Evolutionary conservation across 1,284 basidiomycete genomes (phyloP).

Genomic region (Cryptococcus sp.): DNA sequence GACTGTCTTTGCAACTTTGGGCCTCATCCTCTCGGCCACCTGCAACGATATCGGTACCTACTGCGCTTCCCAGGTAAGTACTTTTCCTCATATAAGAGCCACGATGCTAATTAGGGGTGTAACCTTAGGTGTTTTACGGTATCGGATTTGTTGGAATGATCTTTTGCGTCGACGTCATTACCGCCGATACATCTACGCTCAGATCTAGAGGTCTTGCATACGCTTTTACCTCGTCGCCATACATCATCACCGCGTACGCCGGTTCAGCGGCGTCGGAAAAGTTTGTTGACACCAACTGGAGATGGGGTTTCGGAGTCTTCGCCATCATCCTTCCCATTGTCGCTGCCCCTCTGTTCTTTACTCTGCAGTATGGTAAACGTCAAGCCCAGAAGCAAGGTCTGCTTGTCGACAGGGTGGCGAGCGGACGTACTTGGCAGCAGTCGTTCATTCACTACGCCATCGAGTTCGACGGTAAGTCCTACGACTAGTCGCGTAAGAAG

Average conservation of each 20-base stretch:
- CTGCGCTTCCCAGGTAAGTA: conserved; percentile 38
- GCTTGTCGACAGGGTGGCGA: conserved; percentile 12
- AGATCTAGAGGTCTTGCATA: conserved; percentile 52
- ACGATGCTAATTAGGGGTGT: background rate
- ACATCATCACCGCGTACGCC: conserved; percentile 52
- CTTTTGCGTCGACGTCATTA: conserved; percentile 52
- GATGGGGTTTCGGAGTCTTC: conserved; percentile 53
- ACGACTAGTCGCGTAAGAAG: background rate
- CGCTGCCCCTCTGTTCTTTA: conserved; percentile 29
- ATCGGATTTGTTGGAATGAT: conserved; percentile 51
- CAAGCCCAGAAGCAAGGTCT: conserved; percentile 28
- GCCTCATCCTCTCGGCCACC: conserved; percentile 42
- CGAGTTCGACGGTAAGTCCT: conserved; percentile 38
- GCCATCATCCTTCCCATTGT: conserved; percentile 51
- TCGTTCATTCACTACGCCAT: conserved; percentile 46
- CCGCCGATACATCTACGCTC: conserved; percentile 52
- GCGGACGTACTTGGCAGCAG: conserved; percentile 22
- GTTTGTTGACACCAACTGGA: conserved; percentile 47
- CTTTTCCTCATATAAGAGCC: background rate
- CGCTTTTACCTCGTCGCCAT: conserved; percentile 53
- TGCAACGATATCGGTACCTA: conserved; percentile 40
- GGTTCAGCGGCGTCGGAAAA: conserved; percentile 45
- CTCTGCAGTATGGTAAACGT: conserved; percentile 37
- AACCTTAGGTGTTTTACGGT: conserved; percentile 35
- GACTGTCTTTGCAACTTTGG: conserved; percentile 34